phyloP scores from a whole-genome alignment of 352 stramenopile genomes.

The Phytophthora constricta region DNA sequence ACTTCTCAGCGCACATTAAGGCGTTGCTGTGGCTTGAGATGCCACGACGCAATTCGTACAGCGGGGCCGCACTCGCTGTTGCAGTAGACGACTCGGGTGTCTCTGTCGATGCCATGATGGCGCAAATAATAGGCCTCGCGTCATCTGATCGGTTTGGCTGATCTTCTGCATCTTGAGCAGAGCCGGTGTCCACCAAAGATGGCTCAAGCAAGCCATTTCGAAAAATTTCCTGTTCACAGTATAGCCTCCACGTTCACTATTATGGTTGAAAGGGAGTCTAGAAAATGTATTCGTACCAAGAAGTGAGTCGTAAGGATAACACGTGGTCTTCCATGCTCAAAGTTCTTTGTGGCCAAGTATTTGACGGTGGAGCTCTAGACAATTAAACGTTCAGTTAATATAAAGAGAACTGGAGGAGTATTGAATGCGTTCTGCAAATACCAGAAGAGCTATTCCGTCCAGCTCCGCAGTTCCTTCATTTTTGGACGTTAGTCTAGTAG shows the following conservation, averaged over 20 bases:
- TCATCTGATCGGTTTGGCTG: constrained; percentile 9
- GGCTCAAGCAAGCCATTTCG: constrained; percentile 46
- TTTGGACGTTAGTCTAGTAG: no score
- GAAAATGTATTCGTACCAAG: constrained; percentile 57
- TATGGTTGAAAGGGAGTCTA: background rate
- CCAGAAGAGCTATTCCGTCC: constrained; percentile 79
- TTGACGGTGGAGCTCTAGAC: constrained; percentile 52
- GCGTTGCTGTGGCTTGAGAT: constrained; percentile 79
- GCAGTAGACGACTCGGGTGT: constrained; percentile 23
- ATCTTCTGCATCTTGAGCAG: constrained; percentile 5
- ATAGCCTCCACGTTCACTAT: constrained; percentile 1
- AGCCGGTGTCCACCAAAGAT: constrained; percentile 20
- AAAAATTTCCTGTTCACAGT: constrained; percentile 62
- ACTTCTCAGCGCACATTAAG: constrained; percentile 67
- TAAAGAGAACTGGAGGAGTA: no score
- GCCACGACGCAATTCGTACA: constrained; percentile 70
- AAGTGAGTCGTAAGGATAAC: constrained; percentile 87
- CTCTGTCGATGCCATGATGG: constrained; percentile 62
- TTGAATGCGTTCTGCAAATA: no score
- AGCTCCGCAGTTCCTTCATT: constrained; percentile 69
- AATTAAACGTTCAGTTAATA: background rate
- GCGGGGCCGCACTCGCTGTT: constrained; percentile 37
- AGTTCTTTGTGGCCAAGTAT: constrained; percentile 48
- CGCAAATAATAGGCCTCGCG: constrained; percentile 44
- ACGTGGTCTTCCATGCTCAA: constrained; percentile 41